phyloP scores from a whole-genome alignment of 345 rosid genomes.

The Citrus medica region DNA sequence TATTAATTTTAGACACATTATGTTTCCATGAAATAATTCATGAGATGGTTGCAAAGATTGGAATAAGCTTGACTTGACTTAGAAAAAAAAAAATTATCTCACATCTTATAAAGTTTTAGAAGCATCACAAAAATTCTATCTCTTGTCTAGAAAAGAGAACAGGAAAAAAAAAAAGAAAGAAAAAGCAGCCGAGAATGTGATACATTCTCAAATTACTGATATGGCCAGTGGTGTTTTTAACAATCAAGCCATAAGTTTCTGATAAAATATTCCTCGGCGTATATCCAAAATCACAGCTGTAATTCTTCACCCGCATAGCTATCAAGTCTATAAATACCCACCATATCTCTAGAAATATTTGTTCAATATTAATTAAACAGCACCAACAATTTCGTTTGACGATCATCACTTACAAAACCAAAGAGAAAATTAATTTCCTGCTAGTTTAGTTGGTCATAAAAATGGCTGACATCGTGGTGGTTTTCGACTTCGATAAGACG shows the following conservation, averaged over 20 bases:
- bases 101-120: no score
- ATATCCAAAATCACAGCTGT: not conserved
- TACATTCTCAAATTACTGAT: not conserved
- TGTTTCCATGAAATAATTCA: no score
- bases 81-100: no score
- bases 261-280: not conserved
- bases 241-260: not conserved
- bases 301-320: not conserved
- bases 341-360: not conserved
- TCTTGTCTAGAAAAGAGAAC: not conserved
- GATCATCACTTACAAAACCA: not conserved
- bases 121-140: no score
- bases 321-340: not conserved
- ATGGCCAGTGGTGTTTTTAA: not conserved
- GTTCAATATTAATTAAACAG: no score
- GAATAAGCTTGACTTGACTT: no score
- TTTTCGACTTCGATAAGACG: constrained; percentile 87
- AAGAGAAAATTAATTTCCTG: not conserved
- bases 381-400: not conserved
- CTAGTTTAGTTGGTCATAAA: not conserved
- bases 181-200: no score
- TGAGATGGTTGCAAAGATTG: no score
- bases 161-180: no score
- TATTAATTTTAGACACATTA: no score
- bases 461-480: constrained; percentile 51